Percentiles rank a stretch among this genome's conserved stretches.
Evolutionary conservation across 1,284 basidiomycete species (phyloP).

Genomic region (Xerocomus nothofagi): DNA sequence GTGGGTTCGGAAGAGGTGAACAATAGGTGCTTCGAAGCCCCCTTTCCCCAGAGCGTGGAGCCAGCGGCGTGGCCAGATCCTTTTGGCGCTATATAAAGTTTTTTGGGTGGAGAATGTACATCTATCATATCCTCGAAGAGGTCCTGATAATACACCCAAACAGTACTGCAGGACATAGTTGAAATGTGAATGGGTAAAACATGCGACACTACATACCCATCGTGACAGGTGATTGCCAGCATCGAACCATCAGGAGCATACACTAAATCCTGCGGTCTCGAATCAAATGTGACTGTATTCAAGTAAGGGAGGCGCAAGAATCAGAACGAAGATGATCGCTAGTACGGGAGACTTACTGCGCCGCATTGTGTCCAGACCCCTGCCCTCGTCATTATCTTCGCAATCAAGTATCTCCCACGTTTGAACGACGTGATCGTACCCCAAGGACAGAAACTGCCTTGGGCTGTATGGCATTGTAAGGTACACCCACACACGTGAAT

Average conservation of each 20-base stretch:
- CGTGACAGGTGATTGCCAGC: conserved; percentile 34
- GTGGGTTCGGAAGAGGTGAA: conserved; percentile 61
- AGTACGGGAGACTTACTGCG: conserved; percentile 14
- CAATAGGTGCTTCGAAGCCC: conserved; percentile 39
- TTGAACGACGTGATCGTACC: conserved; percentile 28
- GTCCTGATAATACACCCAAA: conserved; percentile 21
- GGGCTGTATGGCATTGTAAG: conserved; percentile 20
- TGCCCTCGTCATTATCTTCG: conserved; percentile 10
- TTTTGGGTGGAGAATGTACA: conserved; percentile 1
- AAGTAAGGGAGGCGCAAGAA: neutral
- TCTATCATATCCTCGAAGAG: conserved; percentile 30
- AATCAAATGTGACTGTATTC: conserved; percentile 27
- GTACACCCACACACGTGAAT: neutral
- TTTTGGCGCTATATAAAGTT: conserved; percentile 23
- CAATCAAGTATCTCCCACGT: conserved; percentile 31
- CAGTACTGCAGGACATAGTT: conserved; percentile 14
- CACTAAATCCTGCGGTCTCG: conserved; percentile 32
- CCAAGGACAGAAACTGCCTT: conserved; percentile 33
- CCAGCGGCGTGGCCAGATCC: conserved; percentile 40
- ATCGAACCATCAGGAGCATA: conserved; percentile 25
- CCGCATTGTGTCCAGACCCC: conserved; percentile 13
- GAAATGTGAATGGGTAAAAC: neutral
- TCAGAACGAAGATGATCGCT: neutral
- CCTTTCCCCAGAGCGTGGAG: conserved; percentile 55
- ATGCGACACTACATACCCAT: conserved; percentile 31